Conservation (phyloP, 768 basidiomycete species). For the Arthromyces matolae region DNA sequence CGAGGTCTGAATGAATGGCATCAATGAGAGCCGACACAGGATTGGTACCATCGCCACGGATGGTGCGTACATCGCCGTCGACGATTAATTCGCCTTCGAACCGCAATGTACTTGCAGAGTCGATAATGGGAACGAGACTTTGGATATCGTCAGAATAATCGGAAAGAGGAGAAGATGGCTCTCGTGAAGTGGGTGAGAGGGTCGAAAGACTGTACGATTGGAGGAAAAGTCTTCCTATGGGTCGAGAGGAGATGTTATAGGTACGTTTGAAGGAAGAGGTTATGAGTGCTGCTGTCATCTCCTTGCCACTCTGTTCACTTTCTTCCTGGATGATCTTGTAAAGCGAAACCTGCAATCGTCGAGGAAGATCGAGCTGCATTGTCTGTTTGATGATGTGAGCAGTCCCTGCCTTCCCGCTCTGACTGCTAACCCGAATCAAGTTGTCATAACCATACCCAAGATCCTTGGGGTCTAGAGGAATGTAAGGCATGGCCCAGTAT, state of each 20-base stretch:
- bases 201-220: slow-evolving; percentile 56
- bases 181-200: slow-evolving; percentile 35
- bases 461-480: slow-evolving; percentile 83
- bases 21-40: slow-evolving; percentile 74
- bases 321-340: slow-evolving; percentile 73
- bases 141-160: slow-evolving; percentile 51
- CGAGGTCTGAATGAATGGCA: slow-evolving; percentile 63
- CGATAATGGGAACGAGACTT: slow-evolving; percentile 14
- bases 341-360: slow-evolving; percentile 79
- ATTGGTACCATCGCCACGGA: slow-evolving; percentile 77
- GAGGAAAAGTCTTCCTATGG: slow-evolving; percentile 63
- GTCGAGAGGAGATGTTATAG: slow-evolving; percentile 60
- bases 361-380: slow-evolving; percentile 71
- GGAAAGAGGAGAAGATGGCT: slow-evolving; percentile 33
- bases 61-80: slow-evolving; percentile 58
- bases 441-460: slow-evolving; percentile 84
- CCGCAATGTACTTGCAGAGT: slow-evolving; percentile 25
- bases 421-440: slow-evolving; percentile 85
- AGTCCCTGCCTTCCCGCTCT: slow-evolving; percentile 83
- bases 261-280: slow-evolving; percentile 62
- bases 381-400: slow-evolving; percentile 79
- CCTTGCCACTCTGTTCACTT: slow-evolving; percentile 73
- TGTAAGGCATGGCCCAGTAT: slow-evolving; percentile 76
- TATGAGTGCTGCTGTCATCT: slow-evolving; percentile 77
- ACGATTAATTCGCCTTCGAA: slow-evolving; percentile 69